These are phyloP conservation scores for Alternaria postmessia DNA, from an alignment of 2,329 filamentous ascomycete genomes.

Conservation along the genomic window DNA sequence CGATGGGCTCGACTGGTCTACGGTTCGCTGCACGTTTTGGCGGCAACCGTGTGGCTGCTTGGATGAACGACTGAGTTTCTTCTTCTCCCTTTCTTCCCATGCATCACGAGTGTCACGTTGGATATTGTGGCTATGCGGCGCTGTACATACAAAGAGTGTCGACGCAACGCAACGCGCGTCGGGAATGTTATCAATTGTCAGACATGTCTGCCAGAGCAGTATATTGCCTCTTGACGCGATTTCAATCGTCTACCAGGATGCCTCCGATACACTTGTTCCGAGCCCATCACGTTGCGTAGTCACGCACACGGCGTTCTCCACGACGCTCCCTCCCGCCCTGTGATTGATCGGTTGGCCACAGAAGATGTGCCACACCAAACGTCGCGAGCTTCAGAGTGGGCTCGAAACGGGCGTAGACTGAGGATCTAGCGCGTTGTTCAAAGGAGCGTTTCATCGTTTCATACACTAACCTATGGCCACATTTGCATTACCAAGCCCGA, in stretches of 20 bases:
- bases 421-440: conserved; percentile 5
- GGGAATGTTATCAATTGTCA: conserved; percentile 21
- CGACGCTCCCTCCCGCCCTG: conserved; percentile 13
- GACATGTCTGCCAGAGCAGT: conserved; percentile 6
- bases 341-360: conserved; percentile 33
- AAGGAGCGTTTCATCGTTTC: conserved; percentile 3
- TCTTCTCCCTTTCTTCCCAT: conserved; percentile 9
- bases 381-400: conserved; percentile 8
- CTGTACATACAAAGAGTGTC: conserved; percentile 20
- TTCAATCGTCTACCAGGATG: conserved; percentile 18
- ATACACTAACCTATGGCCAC: conserved; percentile 2
- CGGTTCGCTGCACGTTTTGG: conserved; percentile 88
- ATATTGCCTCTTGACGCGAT: background rate
- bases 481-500: background rate
- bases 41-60: conserved; percentile 81
- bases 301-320: conserved; percentile 31
- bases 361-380: conserved; percentile 27
- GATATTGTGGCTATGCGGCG: conserved; percentile 25
- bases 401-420: background rate
- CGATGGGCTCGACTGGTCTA: conserved; percentile 90
- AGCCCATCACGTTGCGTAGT: conserved; percentile 34
- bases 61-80: conserved; percentile 75
- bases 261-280: conserved; percentile 18
- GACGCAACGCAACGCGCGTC: conserved; percentile 38
- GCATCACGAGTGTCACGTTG: conserved; percentile 16